Evolutionary conservation across 345 rosid genomes (phyloP).

Genomic region (Noccaea bulbosa): DNA sequence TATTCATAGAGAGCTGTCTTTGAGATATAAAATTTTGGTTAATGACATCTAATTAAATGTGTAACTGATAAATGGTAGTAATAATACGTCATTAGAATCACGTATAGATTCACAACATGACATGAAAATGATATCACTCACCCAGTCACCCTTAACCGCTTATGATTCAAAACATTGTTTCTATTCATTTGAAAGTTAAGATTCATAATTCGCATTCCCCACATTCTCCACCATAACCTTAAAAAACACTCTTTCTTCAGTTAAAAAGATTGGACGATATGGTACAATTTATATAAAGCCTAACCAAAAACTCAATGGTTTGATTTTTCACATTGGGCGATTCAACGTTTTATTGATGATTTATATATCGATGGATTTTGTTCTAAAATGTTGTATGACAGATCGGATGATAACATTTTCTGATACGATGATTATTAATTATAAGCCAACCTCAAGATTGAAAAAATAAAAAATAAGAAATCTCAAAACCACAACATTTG

Average conservation of each 20-base stretch:
- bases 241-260: slow-evolving; percentile 26
- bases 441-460: background rate
- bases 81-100: slow-evolving; percentile 17
- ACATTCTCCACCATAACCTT: slow-evolving; percentile 29
- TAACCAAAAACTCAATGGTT: background rate
- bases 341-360: background rate
- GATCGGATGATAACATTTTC: background rate
- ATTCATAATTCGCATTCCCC: slow-evolving; percentile 34
- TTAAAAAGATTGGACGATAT: background rate
- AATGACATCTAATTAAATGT: slow-evolving; percentile 6
- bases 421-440: background rate
- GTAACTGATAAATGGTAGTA: slow-evolving; percentile 2
- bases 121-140: slow-evolving; percentile 34
- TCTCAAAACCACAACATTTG: background rate
- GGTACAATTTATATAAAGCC: background rate
- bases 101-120: slow-evolving; percentile 33
- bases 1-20: slow-evolving; percentile 1
- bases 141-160: slow-evolving; percentile 23
- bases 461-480: background rate
- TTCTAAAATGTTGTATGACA: background rate
- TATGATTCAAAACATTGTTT: slow-evolving; percentile 33
- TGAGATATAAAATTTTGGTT: background rate
- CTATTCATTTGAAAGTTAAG: slow-evolving; percentile 41
- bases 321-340: background rate
- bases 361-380: background rate